Evolutionary conservation across 805 yeast species (phyloP).

Genomic region (Zygosaccharomyces bisporus): DNA sequence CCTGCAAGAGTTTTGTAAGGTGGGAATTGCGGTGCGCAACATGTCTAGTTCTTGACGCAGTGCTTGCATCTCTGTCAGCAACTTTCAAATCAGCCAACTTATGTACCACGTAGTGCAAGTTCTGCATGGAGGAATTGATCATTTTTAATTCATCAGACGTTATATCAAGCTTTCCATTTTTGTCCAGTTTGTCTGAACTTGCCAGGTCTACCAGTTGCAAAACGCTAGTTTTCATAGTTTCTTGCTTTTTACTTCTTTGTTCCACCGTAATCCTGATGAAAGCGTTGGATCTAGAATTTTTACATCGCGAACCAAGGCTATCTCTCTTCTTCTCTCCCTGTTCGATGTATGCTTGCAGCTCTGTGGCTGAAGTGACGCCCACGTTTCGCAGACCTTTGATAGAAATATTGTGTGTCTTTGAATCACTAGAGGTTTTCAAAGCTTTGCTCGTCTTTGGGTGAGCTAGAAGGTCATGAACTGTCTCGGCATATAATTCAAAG

Average conservation of each 20-base stretch:
- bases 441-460: conserved; percentile 30
- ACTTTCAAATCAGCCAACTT: conserved; percentile 47
- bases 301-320: conserved; percentile 60
- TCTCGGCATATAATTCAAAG: conserved; percentile 81
- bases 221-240: conserved; percentile 42
- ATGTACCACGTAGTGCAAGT: conserved; percentile 77
- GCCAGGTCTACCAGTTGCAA: conserved; percentile 80
- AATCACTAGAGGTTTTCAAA: conserved; percentile 37
- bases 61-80: conserved; percentile 44
- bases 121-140: conserved; percentile 71
- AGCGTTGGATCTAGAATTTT: conserved; percentile 76
- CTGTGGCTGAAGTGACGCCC: conserved; percentile 55
- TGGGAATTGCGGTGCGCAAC: conserved; percentile 73
- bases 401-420: conserved; percentile 39
- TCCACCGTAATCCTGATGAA: conserved; percentile 65
- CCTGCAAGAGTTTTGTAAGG: conserved; percentile 72
- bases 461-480: conserved; percentile 64
- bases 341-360: conserved; percentile 54
- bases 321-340: conserved; percentile 57
- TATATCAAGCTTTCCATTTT: conserved; percentile 59
- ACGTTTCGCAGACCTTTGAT: conserved; percentile 67
- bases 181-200: conserved; percentile 56
- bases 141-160: conserved; percentile 79
- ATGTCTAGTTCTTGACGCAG: conserved; percentile 44
- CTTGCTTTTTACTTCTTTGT: conserved; percentile 50